These are phyloP conservation scores for Phanerochaete carnosa DNA, from an alignment of 768 basidiomycete species.

Conservation along the genomic window DNA sequence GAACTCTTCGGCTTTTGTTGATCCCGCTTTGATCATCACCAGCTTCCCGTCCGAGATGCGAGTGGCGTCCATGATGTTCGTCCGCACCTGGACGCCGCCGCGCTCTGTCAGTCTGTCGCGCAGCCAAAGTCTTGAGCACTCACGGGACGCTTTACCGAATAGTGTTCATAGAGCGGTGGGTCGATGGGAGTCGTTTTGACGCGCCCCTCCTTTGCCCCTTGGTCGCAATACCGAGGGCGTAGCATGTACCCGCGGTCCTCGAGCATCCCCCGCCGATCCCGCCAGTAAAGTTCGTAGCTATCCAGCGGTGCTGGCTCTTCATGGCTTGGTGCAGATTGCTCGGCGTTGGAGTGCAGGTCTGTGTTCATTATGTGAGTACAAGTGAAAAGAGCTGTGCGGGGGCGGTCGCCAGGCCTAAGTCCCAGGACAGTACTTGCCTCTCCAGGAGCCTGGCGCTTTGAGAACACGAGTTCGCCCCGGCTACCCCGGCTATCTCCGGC, in stretches of 20 bases:
- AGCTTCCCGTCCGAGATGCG: slow-evolving; percentile 15
- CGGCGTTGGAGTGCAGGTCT: no score
- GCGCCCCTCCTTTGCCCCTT: not conserved
- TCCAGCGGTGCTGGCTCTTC: not conserved
- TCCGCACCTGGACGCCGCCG: not conserved
- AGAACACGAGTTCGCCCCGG: no score
- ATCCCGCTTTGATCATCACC: slow-evolving; percentile 16
- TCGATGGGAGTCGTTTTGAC: not conserved
- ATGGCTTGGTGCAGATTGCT: no score
- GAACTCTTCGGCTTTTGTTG: slow-evolving; percentile 1
- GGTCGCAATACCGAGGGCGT: not conserved
- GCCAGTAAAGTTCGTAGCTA: not conserved
- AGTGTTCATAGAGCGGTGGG: not conserved
- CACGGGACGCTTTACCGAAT: no score
- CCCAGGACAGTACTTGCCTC: no score
- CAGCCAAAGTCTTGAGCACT: no score
- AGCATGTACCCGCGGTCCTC: not conserved
- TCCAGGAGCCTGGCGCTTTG: no score
- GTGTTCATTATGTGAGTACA: no score
- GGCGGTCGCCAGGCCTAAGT: no score
- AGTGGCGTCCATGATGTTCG: slow-evolving; percentile 15
- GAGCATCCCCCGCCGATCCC: not conserved
- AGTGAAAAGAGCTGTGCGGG: no score
- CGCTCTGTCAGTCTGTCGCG: not conserved
- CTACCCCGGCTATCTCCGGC: no score